Evolutionary conservation across 768 basidiomycete genomes (phyloP), one percentile per base, ranked within the genome.

Genomic region (Floccularia luteovirens): DNA sequence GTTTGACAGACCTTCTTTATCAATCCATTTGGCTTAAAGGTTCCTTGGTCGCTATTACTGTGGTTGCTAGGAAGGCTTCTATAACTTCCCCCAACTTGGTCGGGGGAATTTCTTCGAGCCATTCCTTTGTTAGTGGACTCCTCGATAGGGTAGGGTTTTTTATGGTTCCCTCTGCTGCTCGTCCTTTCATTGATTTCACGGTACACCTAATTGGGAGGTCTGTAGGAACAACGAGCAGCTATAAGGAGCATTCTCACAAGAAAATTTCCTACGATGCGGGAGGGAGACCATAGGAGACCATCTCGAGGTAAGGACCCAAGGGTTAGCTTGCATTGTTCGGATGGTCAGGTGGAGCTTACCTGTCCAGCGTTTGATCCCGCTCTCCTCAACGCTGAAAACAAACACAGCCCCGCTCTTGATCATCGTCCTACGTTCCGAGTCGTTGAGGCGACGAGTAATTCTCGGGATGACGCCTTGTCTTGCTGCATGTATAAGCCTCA

Each of bases 321-420:
- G 33, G 37, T 46, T 28, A 33, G 36, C 32, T 19, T 31, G n/a
- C n/a, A 42, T 30, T 37, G 23, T 31, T 46, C 36, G 23, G 35
- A 44, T 35, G 31, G 10, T 20, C 21, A 38, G 32, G 32, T 28
- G 41, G 30, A 50, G 48, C 59, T 40, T 46, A 62, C 81, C 89
- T 24, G 89, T 92, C 83, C 88, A 89, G 12, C 88, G 70, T 57
- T 86, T 89, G 60, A 92, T 90, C 10, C 84, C 84, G 54, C 85
- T 87, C 55, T 89, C 86, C 50, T 87, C 81, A 52, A 90, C 88
- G 54, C 85, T 85, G 62, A 90, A 92, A 36, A 92, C 80, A 55
- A 90, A 92, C 12, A 90, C 78, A 35, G 88, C 84, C 7, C 75
- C 75, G 24, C 72, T 70, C 53, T 70, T 72, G 56, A 77, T 75